Evolutionary conservation across 2,329 filamentous ascomycete genomes (phyloP), one percentile per base, ranked within the genome.

Genomic region (Colletotrichum ledebouriae): DNA sequence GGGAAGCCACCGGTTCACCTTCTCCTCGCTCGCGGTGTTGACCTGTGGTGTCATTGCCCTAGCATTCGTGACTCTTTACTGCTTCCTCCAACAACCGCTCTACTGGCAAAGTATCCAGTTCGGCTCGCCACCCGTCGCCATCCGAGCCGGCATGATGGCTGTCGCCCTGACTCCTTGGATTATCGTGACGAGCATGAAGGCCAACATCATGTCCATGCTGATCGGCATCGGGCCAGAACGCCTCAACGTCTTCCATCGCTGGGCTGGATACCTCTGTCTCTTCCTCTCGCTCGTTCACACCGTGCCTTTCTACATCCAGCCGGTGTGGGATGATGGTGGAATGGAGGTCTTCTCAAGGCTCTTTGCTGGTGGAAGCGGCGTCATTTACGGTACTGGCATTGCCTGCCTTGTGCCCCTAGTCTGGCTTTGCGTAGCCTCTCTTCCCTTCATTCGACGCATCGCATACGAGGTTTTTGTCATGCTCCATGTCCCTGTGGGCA

Each of bases 161-260:
- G 91, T 98, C 13, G 93, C 95, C 12, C 88, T 97, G 85, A 91
- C 96, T 52, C 95, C 95, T 1, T 98, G 94, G 94, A 95, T 98
- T 71, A 84, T 97, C 58, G 93, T 91, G 17, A 89, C 96, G 11
- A 94, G 92, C 76, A 97, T 94, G 85, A 98, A 98, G 79, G 92
- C 94, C 15, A 98, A 98, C 76, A 76, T 97, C 37, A 86, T 98
- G 63, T 91, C 92, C 1, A 80, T 94, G 63, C 80, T 98, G 66
- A 97, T 94, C 4, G 95, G 95, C 13, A 95, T 98, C 72, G 93
- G 94, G 3, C 94, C 96, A 42, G 95, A 98, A 77, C 87, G 95
- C 56, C 86, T 98, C 58, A 98, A 97, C 73, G 94, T 98, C 37
- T 86, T 98, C 68, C 95, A 98, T 79, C 89, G 95, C 73, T 98